Percentiles rank a stretch among this genome's conserved stretches.
These are phyloP conservation scores for Erodium chrysanthum DNA, from an alignment of 441 rosid species.

Conservation along the genomic window DNA sequence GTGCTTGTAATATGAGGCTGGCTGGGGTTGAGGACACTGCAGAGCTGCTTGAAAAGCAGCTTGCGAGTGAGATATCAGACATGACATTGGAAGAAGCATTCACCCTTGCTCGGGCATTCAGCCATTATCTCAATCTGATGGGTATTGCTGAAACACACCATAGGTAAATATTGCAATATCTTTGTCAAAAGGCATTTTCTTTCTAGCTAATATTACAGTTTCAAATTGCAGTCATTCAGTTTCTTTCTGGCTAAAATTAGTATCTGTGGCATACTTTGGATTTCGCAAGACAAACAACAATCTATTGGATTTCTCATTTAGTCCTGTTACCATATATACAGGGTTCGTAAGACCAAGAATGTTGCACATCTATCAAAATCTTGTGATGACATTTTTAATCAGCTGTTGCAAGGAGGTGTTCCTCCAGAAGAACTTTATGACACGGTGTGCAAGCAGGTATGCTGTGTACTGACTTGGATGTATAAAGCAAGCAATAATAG, in stretches of 20 bases:
- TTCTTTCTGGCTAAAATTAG: background rate
- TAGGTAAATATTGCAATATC: constrained; percentile 31
- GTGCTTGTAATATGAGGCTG: constrained; percentile 78
- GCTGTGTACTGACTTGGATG: constrained; percentile 12
- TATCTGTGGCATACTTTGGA: too few species aligned
- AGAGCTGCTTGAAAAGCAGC: constrained; percentile 70
- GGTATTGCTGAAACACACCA: constrained; percentile 94
- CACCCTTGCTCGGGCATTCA: constrained; percentile 78
- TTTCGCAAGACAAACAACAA: background rate
- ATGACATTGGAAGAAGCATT: constrained; percentile 84
- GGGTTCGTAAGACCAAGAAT: constrained; percentile 61
- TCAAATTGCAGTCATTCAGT: background rate
- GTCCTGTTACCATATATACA: constrained; percentile 22
- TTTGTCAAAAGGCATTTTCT: too few species aligned
- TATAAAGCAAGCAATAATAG: too few species aligned
- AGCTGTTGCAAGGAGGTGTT: constrained; percentile 68
- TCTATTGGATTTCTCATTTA: background rate
- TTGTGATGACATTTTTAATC: constrained; percentile 70
- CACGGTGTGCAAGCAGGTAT: constrained; percentile 77
- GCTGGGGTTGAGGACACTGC: constrained; percentile 79
- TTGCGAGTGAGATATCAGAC: constrained; percentile 62
- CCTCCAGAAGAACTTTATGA: constrained; percentile 65
- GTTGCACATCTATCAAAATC: constrained; percentile 56
- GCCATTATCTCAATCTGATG: constrained; percentile 85
- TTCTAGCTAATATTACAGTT: too few species aligned